A percentile compares a stretch with the other conserved stretches of the same genome.
These are phyloP conservation scores for Tremella mesenterica DNA, from an alignment of 768 basidiomycete genomes.

Conservation along the genomic window DNA sequence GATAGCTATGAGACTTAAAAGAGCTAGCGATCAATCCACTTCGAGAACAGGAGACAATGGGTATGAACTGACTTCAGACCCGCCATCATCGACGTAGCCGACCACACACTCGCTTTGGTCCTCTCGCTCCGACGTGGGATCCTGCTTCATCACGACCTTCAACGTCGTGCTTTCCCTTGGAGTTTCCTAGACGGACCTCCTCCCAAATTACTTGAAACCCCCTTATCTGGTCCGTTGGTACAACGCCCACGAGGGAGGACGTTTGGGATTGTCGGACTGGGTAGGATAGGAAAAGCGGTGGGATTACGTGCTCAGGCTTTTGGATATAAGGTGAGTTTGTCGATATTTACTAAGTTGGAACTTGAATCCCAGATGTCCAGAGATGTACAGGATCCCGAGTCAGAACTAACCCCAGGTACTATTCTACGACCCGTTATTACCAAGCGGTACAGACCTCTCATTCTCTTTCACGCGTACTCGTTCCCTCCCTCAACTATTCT, in stretches of 20 bases:
- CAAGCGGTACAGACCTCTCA: not conserved
- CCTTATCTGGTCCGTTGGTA: not conserved
- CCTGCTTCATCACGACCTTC: slow-evolving; percentile 1
- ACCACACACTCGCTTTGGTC: slow-evolving; percentile 1
- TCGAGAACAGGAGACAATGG: no score
- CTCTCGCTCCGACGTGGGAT: slow-evolving; percentile 1
- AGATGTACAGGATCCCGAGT: no score
- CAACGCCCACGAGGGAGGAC: not conserved
- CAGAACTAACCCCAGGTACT: no score
- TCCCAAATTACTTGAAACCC: not conserved
- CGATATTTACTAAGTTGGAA: not conserved
- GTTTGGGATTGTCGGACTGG: not conserved
- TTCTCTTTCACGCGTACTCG: not conserved
- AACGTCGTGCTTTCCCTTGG: not conserved
- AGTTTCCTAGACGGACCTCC: no score
- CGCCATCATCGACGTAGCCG: slow-evolving; percentile 1
- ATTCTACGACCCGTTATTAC: slow-evolving; percentile 1
- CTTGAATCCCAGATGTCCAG: not conserved
- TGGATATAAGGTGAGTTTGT: not conserved
- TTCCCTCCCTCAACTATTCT: slow-evolving; percentile 28
- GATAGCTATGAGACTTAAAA: not conserved
- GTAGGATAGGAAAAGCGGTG: slow-evolving; percentile 1
- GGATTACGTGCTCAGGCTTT: slow-evolving; percentile 2
- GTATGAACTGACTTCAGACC: no score
- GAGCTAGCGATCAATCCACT: no score